These are phyloP conservation scores for Pseudozyma flocculosa DNA, from an alignment of 1,284 basidiomycete species.

Conservation along the genomic window DNA sequence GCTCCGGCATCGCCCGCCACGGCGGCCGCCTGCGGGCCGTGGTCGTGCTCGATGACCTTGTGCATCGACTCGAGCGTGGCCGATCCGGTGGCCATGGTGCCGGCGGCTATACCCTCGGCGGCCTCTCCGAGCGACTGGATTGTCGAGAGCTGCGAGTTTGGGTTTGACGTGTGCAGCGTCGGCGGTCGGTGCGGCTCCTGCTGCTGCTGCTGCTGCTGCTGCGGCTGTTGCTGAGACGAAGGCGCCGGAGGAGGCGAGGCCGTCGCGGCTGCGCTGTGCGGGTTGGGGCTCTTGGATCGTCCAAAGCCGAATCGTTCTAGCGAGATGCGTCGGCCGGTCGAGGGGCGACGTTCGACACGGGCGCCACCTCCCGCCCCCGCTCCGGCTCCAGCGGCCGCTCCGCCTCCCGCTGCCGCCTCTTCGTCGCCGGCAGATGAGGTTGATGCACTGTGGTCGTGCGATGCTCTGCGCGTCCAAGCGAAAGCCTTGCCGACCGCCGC, in stretches of 20 bases:
- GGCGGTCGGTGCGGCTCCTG: too few relatives aligned
- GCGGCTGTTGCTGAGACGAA: too few relatives aligned
- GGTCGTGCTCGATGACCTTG: neutral
- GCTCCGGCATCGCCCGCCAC: neutral
- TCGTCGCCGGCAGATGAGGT: too few relatives aligned
- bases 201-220: too few relatives aligned
- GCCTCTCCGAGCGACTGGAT: neutral
- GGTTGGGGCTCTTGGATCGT: neutral
- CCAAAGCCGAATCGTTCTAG: neutral
- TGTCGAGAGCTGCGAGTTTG: neutral
- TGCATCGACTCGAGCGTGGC: neutral
- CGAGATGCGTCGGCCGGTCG: neutral
- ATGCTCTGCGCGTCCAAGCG: neutral
- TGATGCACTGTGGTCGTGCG: neutral
- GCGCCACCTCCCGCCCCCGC: too few relatives aligned
- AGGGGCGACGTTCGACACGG: neutral
- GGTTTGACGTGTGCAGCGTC: neutral
- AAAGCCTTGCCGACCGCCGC: neutral
- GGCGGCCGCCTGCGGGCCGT: neutral
- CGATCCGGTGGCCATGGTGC: neutral
- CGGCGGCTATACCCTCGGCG: neutral
- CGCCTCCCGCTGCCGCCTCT: too few relatives aligned
- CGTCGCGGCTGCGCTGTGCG: too few relatives aligned
- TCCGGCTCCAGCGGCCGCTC: too few relatives aligned
- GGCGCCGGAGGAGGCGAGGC: too few relatives aligned